A percentile compares a stretch with the other conserved stretches of the same genome.
Evolutionary conservation across 768 basidiomycete species (phyloP).

Genomic region (Lentinula lateritia): DNA sequence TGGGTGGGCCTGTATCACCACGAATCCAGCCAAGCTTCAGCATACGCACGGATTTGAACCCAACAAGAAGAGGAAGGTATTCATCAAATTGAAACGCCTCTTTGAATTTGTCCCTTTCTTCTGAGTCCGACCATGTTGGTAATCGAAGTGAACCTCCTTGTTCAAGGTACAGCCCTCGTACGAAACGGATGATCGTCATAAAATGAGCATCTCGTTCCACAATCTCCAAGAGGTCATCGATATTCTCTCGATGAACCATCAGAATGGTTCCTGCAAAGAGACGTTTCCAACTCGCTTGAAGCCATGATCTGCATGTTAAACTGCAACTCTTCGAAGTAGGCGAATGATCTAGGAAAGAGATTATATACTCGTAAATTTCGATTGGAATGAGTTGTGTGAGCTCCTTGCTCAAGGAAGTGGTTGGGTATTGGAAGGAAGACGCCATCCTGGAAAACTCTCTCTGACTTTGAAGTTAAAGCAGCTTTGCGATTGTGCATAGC

Average conservation of each 20-base stretch:
- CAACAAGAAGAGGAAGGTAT: background rate
- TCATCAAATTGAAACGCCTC: background rate
- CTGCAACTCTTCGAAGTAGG: background rate
- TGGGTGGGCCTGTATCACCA: background rate
- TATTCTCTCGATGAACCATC: background rate
- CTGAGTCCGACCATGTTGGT: background rate
- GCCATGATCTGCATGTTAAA: constrained; percentile 1
- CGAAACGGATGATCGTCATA: constrained; percentile 1
- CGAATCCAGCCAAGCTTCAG: constrained; percentile 3
- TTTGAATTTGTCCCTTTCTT: background rate
- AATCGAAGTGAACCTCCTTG: constrained; percentile 3
- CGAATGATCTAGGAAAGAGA: background rate
- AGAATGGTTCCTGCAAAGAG: background rate
- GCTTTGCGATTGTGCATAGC: background rate
- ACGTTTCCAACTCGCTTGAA: background rate
- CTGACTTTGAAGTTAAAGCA: background rate
- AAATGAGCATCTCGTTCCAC: background rate
- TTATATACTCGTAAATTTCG: constrained; percentile 2
- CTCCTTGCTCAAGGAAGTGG: background rate
- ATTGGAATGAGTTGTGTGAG: background rate
- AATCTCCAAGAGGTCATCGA: background rate
- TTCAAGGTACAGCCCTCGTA: background rate
- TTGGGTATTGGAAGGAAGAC: background rate
- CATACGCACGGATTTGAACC: background rate
- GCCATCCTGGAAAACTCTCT: background rate